phyloP scores from a whole-genome alignment of 2,329 filamentous ascomycete genomes.

The Exophiala sp. region DNA sequence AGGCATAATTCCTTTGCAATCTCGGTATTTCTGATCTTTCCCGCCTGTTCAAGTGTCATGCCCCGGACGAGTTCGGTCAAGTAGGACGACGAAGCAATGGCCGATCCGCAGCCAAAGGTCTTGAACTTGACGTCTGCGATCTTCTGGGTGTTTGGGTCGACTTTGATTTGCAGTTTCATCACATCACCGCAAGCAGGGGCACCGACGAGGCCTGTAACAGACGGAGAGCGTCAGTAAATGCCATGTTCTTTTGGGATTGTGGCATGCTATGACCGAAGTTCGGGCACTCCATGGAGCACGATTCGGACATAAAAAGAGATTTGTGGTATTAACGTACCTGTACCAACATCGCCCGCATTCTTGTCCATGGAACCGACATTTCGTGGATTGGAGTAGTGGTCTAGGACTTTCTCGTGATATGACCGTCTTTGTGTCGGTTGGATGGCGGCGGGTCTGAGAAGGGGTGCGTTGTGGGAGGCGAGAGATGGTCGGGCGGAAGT shows the following conservation, averaged over 20 bases:
- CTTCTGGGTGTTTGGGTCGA: slow-evolving; percentile 80
- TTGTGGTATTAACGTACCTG: slow-evolving; percentile 35
- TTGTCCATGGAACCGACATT: slow-evolving; percentile 79
- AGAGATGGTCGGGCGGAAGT: slow-evolving; percentile 49
- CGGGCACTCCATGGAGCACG: slow-evolving; percentile 7
- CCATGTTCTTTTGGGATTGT: neutral
- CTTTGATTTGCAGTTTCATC: slow-evolving; percentile 90
- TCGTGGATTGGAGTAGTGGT: slow-evolving; percentile 76
- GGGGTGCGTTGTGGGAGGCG: slow-evolving; percentile 38
- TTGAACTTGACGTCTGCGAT: slow-evolving; percentile 97
- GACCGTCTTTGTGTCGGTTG: slow-evolving; percentile 40
- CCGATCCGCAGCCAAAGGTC: slow-evolving; percentile 91
- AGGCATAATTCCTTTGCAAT: slow-evolving; percentile 94
- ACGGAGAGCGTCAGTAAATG: slow-evolving; percentile 8
- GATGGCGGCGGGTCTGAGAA: slow-evolving; percentile 40
- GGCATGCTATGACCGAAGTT: slow-evolving; percentile 7
- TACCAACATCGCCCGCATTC: slow-evolving; percentile 77
- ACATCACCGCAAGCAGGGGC: slow-evolving; percentile 90
- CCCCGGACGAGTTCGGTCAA: slow-evolving; percentile 90
- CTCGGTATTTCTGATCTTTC: slow-evolving; percentile 91
- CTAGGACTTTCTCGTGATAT: slow-evolving; percentile 71
- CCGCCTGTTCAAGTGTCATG: slow-evolving; percentile 93
- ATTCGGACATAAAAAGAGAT: slow-evolving; percentile 3
- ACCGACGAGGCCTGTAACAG: slow-evolving; percentile 69
- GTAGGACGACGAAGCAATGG: slow-evolving; percentile 92